These are phyloP conservation scores for Dothistroma pini DNA, from an alignment of 2,329 filamentous ascomycete genomes.

Conservation along the genomic window DNA sequence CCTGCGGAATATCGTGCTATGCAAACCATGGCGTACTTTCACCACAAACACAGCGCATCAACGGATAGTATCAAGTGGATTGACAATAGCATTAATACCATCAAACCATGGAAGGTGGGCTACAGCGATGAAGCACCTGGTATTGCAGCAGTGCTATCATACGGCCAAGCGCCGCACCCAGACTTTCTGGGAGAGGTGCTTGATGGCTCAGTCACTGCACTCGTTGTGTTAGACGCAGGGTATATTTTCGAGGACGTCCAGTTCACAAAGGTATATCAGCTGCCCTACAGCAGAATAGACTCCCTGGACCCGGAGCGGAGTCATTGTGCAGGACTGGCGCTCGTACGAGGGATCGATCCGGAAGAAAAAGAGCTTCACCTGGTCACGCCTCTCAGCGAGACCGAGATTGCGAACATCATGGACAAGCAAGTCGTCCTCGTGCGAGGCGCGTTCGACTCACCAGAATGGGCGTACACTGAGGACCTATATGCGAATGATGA, in stretches of 20 bases:
- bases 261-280: conserved; percentile 47
- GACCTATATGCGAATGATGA: conserved; percentile 46
- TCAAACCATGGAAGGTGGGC: conserved; percentile 59
- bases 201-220: conserved; percentile 66
- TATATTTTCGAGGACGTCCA: conserved; percentile 31
- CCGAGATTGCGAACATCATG: conserved; percentile 21
- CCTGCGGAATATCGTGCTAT: conserved; percentile 65
- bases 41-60: conserved; percentile 36
- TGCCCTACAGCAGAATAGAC: conserved; percentile 59
- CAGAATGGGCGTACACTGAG: conserved; percentile 67
- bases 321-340: conserved; percentile 58
- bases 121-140: conserved; percentile 53
- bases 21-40: conserved; percentile 80
- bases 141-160: conserved; percentile 63
- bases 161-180: conserved; percentile 60
- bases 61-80: conserved; percentile 44
- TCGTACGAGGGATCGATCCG: conserved; percentile 67
- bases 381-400: conserved; percentile 56
- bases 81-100: conserved; percentile 52
- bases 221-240: conserved; percentile 56
- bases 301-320: conserved; percentile 59
- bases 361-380: conserved; percentile 56
- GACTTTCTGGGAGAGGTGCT: conserved; percentile 61
- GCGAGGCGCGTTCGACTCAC: conserved; percentile 64
- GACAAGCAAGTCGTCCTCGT: conserved; percentile 56